Evolutionary conservation across 495 filamentous ascomycete genomes (phyloP), one percentile per base, ranked within the genome.

Genomic region (Aspergillus hancockii): DNA sequence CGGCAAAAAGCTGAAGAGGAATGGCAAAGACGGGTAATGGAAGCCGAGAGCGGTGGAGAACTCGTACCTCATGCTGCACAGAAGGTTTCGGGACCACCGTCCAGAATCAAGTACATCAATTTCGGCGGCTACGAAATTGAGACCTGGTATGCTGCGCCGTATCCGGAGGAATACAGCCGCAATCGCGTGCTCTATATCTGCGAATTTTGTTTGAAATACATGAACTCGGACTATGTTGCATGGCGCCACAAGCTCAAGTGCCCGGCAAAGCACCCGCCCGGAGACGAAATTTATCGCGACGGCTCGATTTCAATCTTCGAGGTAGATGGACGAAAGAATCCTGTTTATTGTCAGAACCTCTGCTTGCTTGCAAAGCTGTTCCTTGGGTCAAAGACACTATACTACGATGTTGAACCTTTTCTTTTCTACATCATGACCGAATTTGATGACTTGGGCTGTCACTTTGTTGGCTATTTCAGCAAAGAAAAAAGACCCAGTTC

Each of bases 181-280:
- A 97, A 98, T 67, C 87, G 88, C 34, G 88, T 96, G 19, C 86
- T 98, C 16, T 97, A 96, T 74, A 97, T 98, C 62, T 98, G 94
- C 79, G 95, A 98, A 70, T 98, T 97, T 72, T 98, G 94, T 69
- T 79, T 98, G 49, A 98, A 98, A 71, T 98, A 98, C 77, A 97
- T 98, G 93, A 96, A 93, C 69, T 97, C 93, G 12, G 93, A 97
- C 67, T 97, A 93, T 63, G 93, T 98, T 21, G 92, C 93, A 19
- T 97, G 92, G 92, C 83, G 94, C 40, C 94, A 98, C 70, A 97
- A 97, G 78, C 89, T 95, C 66, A 98, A 98, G 79, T 98, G 94
- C 65, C 89, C 92, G 6, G 92, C 91, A 9, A 97, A 97, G 68
- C 91, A 98, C 64, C 95, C 94, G 4, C 94, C 94, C 1, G 94